These are phyloP conservation scores for Ceriops decandra DNA, from an alignment of 345 rosid genomes.

Conservation along the genomic window DNA sequence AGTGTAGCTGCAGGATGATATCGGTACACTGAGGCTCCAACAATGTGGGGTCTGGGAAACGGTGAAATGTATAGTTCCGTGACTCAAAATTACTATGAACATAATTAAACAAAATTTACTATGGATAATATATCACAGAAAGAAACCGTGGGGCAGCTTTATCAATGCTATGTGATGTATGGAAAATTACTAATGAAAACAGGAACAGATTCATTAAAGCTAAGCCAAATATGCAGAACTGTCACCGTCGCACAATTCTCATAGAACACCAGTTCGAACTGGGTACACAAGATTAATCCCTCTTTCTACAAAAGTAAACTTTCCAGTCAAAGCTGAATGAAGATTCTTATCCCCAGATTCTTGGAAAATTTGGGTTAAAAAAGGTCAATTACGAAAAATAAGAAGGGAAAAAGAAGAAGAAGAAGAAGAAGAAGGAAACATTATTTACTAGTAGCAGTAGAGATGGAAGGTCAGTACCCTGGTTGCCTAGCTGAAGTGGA, in stretches of 20 bases:
- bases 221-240: not conserved
- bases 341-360: not conserved
- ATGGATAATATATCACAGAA: not conserved
- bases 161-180: not conserved
- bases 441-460: not conserved
- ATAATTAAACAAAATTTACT: not conserved
- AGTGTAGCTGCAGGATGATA: too few species aligned
- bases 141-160: not conserved
- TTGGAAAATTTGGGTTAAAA: not conserved
- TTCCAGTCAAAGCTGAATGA: not conserved
- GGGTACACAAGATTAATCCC: not conserved
- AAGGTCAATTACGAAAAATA: not conserved
- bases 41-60: too few species aligned
- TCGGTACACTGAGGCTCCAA: too few species aligned
- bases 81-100: too few species aligned
- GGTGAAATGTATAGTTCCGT: too few species aligned
- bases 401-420: too few species aligned
- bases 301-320: not conserved
- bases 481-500: constrained; percentile 66
- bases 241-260: not conserved
- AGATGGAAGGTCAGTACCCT: constrained; percentile 45
- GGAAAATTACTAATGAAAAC: not conserved
- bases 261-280: not conserved
- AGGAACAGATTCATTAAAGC: not conserved
- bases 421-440: not conserved